A percentile compares a stretch with the other conserved stretches of the same genome.
These are phyloP conservation scores for Tremella yokohamensis DNA, from an alignment of 768 basidiomycete genomes.

Conservation along the genomic window DNA sequence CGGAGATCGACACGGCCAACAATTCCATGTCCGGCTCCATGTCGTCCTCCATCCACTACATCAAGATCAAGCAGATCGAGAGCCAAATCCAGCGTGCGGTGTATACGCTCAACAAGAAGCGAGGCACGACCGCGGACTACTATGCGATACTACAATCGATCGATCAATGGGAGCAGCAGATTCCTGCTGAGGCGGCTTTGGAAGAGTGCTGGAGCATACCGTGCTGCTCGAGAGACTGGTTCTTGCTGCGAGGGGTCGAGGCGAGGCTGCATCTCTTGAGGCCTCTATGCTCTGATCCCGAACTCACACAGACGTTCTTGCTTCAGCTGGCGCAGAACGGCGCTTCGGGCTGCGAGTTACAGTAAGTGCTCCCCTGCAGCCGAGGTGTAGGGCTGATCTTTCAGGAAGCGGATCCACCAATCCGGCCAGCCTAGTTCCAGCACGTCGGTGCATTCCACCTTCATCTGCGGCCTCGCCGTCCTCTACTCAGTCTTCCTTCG, in stretches of 20 bases:
- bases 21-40: conserved; percentile 10
- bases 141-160: no score
- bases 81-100: conserved; percentile 21
- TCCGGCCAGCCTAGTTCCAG: conserved; percentile 17
- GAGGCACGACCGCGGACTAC: no score
- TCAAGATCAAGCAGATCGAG: conserved; percentile 23
- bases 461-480: conserved; percentile 23
- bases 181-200: no score
- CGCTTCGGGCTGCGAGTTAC: conserved; percentile 20
- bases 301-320: conserved; percentile 6
- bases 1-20: background rate
- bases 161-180: no score
- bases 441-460: conserved; percentile 20
- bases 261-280: conserved; percentile 20
- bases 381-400: background rate
- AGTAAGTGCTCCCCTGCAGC: conserved; percentile 8
- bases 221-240: conserved; percentile 16
- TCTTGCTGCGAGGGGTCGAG: conserved; percentile 13
- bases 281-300: conserved; percentile 14
- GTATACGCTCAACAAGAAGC: conserved; percentile 5
- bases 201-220: conserved; percentile 2
- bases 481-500: conserved; percentile 23
- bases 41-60: conserved; percentile 22
- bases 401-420: conserved; percentile 22
- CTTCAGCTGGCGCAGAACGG: conserved; percentile 16